Evolutionary conservation across 768 basidiomycete genomes (phyloP).

Genomic region (Candolleomyces aberdarensis): DNA sequence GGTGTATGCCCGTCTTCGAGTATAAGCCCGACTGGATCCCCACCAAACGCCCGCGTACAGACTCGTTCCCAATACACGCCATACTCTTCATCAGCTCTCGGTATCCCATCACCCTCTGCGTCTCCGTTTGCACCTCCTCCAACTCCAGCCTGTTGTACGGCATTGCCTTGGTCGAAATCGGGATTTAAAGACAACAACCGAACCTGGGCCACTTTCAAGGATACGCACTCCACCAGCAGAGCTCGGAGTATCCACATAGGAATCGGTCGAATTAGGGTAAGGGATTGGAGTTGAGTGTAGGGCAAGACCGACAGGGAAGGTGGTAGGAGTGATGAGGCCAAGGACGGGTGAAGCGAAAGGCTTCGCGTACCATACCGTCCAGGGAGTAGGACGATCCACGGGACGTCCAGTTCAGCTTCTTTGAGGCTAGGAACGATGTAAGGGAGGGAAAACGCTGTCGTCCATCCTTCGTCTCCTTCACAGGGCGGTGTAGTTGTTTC

Average conservation of each 20-base stretch:
- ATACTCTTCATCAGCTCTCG: too few relatives aligned
- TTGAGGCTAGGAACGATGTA: neutral
- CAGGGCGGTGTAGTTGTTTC: neutral
- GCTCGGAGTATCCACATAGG: neutral
- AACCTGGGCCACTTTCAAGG: neutral
- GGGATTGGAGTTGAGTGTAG: neutral
- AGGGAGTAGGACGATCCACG: neutral
- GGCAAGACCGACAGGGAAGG: neutral
- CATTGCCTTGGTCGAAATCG: neutral
- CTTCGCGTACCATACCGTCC: neutral
- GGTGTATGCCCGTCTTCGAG: neutral
- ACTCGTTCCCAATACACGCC: neutral
- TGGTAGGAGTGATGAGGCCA: neutral
- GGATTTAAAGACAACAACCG: neutral
- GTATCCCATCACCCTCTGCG: too few relatives aligned
- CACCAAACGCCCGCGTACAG: neutral
- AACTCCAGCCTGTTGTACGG: neutral
- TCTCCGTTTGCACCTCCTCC: neutral
- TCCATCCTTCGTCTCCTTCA: neutral
- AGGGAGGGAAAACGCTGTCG: neutral
- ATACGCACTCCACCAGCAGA: neutral
- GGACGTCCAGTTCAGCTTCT: neutral
- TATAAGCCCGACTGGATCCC: neutral
- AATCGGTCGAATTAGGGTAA: neutral
- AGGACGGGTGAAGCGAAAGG: neutral